Conservation (phyloP, 495 filamentous ascomycete genomes). For the Tuber umbilicatum region DNA sequence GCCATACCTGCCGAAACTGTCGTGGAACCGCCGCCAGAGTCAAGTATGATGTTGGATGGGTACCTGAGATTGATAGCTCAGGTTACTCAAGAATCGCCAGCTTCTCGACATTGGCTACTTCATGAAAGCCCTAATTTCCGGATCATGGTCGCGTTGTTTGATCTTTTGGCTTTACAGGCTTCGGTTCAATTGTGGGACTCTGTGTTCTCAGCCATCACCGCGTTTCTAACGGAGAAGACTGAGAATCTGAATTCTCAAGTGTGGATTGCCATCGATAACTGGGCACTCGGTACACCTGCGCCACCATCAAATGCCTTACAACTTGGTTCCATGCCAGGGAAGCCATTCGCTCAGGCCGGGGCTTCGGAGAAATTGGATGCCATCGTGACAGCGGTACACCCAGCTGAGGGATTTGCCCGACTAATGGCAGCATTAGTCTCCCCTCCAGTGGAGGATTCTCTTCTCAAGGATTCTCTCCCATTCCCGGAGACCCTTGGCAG, state of each 20-base stretch:
- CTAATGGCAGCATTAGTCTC: slow-evolving; percentile 62
- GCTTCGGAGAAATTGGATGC: slow-evolving; percentile 37
- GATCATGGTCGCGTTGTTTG: slow-evolving; percentile 34
- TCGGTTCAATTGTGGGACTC: slow-evolving; percentile 41
- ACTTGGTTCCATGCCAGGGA: slow-evolving; percentile 26
- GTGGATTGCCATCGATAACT: slow-evolving; percentile 37
- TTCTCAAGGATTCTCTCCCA: slow-evolving; percentile 65
- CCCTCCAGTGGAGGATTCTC: slow-evolving; percentile 53
- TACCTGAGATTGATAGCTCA: slow-evolving; percentile 82
- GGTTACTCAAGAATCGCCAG: slow-evolving; percentile 62
- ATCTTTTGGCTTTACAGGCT: slow-evolving; percentile 36
- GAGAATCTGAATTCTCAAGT: slow-evolving; percentile 32
- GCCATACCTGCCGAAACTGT: slow-evolving; percentile 44
- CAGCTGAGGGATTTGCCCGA: slow-evolving; percentile 64
- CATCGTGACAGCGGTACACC: slow-evolving; percentile 38
- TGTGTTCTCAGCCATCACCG: slow-evolving; percentile 40
- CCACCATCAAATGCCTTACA: slow-evolving; percentile 27
- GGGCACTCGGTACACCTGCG: slow-evolving; percentile 33
- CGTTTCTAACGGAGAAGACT: slow-evolving; percentile 38
- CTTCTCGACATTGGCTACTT: slow-evolving; percentile 52
- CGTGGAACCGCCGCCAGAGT: slow-evolving; percentile 73
- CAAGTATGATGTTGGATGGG: slow-evolving; percentile 82
- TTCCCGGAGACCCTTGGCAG: slow-evolving; percentile 86
- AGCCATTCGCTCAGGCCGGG: slow-evolving; percentile 31
- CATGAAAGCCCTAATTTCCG: slow-evolving; percentile 53